These are phyloP conservation scores for Singerocomus inundabilis DNA, from an alignment of 1,284 basidiomycete genomes.

Conservation along the genomic window DNA sequence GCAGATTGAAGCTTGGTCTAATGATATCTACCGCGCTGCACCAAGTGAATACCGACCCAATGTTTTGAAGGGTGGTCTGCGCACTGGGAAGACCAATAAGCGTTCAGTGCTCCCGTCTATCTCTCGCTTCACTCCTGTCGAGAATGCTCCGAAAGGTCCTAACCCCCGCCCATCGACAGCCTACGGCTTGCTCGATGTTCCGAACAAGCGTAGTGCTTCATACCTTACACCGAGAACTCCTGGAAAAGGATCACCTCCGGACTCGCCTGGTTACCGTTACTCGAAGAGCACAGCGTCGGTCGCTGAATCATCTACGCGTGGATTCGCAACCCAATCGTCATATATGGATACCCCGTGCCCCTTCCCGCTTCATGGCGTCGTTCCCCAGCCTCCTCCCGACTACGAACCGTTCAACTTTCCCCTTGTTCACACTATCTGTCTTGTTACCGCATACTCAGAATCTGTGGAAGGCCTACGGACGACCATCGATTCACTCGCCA, in stretches of 20 bases:
- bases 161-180: conserved; percentile 68
- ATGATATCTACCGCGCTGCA: conserved; percentile 94
- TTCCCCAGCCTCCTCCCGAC: conserved; percentile 89
- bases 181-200: conserved; percentile 70
- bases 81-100: conserved; percentile 53
- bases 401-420: conserved; percentile 97
- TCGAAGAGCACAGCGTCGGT: conserved; percentile 86
- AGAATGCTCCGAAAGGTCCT: conserved; percentile 61
- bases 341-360: conserved; percentile 77
- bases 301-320: conserved; percentile 34
- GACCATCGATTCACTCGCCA: conserved; percentile 95
- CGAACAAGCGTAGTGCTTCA: conserved; percentile 61
- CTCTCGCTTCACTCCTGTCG: conserved; percentile 85
- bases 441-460: conserved; percentile 99
- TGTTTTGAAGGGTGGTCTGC: conserved; percentile 66
- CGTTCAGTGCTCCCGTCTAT: conserved; percentile 71
- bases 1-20: conserved; percentile 96
- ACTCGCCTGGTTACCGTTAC: conserved; percentile 70
- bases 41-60: conserved; percentile 92
- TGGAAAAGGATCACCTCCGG: conserved; percentile 66
- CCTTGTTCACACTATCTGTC: conserved; percentile 89
- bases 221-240: conserved; percentile 51
- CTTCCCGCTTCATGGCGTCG: conserved; percentile 88
- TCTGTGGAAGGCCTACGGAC: conserved; percentile 95
- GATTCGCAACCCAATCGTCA: conserved; percentile 39